These are phyloP conservation scores for Drosera spatulata DNA, from an alignment of 179 eudicot genomes.

Conservation along the genomic window DNA sequence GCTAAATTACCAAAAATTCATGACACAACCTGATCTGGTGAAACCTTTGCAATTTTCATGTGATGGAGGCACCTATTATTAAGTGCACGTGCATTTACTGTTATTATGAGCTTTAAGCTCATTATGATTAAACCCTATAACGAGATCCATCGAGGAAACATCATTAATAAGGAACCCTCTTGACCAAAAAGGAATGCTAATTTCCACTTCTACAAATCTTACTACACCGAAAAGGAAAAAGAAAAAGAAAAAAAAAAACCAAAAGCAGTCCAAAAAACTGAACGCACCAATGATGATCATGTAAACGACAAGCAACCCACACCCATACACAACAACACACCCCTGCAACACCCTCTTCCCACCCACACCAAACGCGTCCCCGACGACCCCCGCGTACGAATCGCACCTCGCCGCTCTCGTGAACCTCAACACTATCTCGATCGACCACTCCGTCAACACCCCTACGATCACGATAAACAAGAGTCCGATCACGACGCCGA, in stretches of 20 bases:
- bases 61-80: too few relatives aligned
- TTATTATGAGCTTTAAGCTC: too few relatives aligned
- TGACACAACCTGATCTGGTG: too few relatives aligned
- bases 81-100: too few relatives aligned
- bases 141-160: too few relatives aligned
- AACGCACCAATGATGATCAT: constrained; percentile 70
- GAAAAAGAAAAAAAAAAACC: too few relatives aligned
- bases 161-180: neutral
- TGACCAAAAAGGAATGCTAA: neutral
- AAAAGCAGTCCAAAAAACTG: too few relatives aligned
- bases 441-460: constrained; percentile 47
- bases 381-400: constrained; percentile 51
- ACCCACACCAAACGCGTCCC: constrained; percentile 49
- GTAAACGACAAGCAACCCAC: constrained; percentile 66
- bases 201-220: too few relatives aligned
- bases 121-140: too few relatives aligned
- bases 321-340: constrained; percentile 50
- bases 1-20: too few relatives aligned
- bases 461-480: constrained; percentile 38
- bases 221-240: too few relatives aligned
- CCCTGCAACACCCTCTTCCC: constrained; percentile 41
- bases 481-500: constrained; percentile 58
- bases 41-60: too few relatives aligned
- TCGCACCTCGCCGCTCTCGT: constrained; percentile 34
- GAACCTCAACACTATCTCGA: constrained; percentile 58